A percentile compares a stretch with the other conserved stretches of the same genome.
phyloP scores from a whole-genome alignment of 352 stramenopile species.

The Pythium volutum region DNA sequence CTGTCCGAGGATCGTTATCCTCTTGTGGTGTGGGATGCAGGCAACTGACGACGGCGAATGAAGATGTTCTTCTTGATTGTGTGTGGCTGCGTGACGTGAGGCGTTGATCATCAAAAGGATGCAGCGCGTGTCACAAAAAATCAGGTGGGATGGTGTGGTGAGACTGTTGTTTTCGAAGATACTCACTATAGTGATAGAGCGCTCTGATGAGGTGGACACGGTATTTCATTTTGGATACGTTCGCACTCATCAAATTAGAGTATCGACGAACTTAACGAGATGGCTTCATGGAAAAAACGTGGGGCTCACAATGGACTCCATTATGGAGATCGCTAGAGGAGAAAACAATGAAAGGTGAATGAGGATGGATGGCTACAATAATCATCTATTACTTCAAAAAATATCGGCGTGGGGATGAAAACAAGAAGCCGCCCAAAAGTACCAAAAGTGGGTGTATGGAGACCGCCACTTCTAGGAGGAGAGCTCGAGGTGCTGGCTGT shows the following conservation, averaged over 20 bases:
- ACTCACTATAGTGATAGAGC: neutral
- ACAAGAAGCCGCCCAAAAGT: no score
- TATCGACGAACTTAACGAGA: conserved; percentile 6
- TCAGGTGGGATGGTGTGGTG: no score
- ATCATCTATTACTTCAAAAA: conserved; percentile 47
- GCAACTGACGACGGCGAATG: no score
- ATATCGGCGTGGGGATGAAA: conserved; percentile 15
- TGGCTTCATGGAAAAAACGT: conserved; percentile 12
- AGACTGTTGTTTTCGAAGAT: no score
- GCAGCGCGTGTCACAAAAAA: neutral
- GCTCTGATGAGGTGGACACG: neutral
- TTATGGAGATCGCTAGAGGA: neutral
- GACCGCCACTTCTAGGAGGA: no score
- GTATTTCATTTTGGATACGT: neutral
- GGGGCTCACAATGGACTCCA: neutral
- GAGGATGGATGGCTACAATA: conserved; percentile 35
- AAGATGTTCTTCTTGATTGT: neutral
- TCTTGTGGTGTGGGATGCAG: neutral
- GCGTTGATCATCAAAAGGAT: neutral
- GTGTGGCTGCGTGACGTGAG: no score
- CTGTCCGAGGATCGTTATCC: neutral
- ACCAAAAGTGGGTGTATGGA: neutral
- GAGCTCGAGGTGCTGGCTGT: no score
- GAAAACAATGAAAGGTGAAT: neutral
- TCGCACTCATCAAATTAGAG: neutral